Conservation (phyloP, 352 stramenopile species). For the Pseudoperonospora humuli region DNA sequence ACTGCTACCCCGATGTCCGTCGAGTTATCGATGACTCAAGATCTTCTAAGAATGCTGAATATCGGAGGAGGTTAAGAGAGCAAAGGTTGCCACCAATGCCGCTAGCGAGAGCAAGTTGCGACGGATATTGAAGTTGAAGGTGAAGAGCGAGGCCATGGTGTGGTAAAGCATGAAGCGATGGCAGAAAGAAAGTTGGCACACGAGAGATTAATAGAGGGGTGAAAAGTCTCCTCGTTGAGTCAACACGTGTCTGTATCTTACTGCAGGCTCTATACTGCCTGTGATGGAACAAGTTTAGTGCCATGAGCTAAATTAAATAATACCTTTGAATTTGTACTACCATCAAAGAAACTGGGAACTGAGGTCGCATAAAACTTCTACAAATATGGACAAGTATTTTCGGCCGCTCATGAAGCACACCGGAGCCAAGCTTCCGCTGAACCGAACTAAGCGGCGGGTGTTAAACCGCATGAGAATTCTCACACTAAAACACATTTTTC, state of each 20-base stretch:
- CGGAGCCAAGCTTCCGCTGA: background rate
- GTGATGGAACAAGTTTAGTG: background rate
- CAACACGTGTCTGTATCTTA: background rate
- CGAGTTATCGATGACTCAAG: constrained; percentile 74
- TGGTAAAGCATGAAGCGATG: background rate
- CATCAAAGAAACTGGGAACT: background rate
- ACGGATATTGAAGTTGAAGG: background rate
- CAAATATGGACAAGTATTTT: background rate
- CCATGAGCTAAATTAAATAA: background rate
- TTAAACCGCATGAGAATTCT: background rate
- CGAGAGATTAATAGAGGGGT: constrained; percentile 13
- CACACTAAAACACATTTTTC: background rate
- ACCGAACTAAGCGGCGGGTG: background rate
- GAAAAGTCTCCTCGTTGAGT: constrained; percentile 12
- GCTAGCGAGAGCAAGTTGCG: constrained; percentile 1
- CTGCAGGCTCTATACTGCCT: background rate
- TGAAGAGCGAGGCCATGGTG: background rate
- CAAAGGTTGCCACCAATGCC: background rate
- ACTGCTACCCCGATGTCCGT: constrained; percentile 30
- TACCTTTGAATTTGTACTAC: background rate
- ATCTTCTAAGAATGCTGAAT: constrained; percentile 74
- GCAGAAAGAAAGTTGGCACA: constrained; percentile 8
- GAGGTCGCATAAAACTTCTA: background rate
- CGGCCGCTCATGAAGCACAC: background rate
- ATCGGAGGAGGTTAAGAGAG: constrained; percentile 40